Base-by-base conservation (phyloP, 2,329 filamentous ascomycete genomes). In the Emmonsiellopsis sp. region DNA sequence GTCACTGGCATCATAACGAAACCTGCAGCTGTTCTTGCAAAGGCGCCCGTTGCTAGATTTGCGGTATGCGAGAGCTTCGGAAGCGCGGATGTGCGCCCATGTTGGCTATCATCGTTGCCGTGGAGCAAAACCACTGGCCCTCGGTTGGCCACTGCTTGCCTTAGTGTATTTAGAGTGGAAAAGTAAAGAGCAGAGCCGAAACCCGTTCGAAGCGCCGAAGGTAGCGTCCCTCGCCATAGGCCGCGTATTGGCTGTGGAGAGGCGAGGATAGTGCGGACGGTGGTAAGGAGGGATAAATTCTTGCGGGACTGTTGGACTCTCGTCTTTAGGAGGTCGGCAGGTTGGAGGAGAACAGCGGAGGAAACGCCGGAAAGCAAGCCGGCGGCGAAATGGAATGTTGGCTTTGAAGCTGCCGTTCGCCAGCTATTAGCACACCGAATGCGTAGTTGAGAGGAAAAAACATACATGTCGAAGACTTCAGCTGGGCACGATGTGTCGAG, bases 161-260 rank as follows among this genome's bases (percentile, higher is more conserved):
- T 85, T 57, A 95, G 79, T 13, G 84, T 79, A 68, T 95, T 95
- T 56, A 98, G 81, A 44, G 84, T 83, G 42, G 88, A 88, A 68
- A 98, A 97, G 74, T 98, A 98, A 50, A 98, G 81, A 7, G 93
- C 93, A 0, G 87, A 92, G 31, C 93, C 93, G 65, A 94, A 84
- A 54, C 93, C 92, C 1, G 93, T 98, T 55, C 93, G 86, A 46
- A 97, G 79, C n/a, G 90, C 88, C 2, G 89, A 95, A 27, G 93
- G 93, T 0, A 93, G 77, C 3, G 93, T 95, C 53, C 93, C 93
- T 58, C 93, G 84, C 92, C 93, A 98, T 65, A 98, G 82, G 43
- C 83, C 81, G 34, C 82, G 79, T 57, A 95, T 74, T 3, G 86
- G 84, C 8, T 82, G 74, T 1, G 81, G 81, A 21, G 80, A 83